Evolutionary conservation across 176 grass and related monocot genomes (phyloP), one percentile per base, ranked within the genome.

Genomic region (Panicum miliaceum): DNA sequence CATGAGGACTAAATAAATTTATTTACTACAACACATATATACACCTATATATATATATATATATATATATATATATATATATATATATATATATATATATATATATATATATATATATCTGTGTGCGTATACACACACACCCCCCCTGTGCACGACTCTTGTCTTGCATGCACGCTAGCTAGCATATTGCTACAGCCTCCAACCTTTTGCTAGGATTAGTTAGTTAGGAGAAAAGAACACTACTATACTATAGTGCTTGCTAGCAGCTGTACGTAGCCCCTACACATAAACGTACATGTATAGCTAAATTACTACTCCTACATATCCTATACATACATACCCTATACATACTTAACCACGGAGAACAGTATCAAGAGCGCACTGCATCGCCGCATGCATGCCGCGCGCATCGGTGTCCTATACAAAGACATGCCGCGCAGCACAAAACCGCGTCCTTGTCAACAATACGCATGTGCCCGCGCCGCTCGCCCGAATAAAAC

Each of bases 401-500:
- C n/a, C n/a, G n/a, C n/a, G n/a, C n/a, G n/a, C n/a, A n/a, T 69
- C 38, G 67, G 19, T 27, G 26, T 47, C 68, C 68, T 71, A 71
- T 46, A 71, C 42, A 47, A 71, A 71, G 68, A 71, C 68, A 70
- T 45, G 38, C 25, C 67, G 40, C 40, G 22, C 25, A 25, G 68
- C 20, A 53, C 51, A 53, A 53, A 53, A 53, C 51, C 51, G 51
- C 51, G 51, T 52, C 16, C 4, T 14, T 16, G 4, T 7, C 7
- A 12, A 3, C 68, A 10, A 3, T 12, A 13, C 50, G 19, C 88
- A 89, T 89, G 82, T 89, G 88, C 82, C 11, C 71, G 88, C 88
- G 88, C 88, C 77, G 88, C 63, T 50, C 77, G 82, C 12, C 3
- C 0, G 76, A 69, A 85, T 81, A 82, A 76, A 85, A 26, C 7